phyloP scores from a whole-genome alignment of 2,329 filamentous ascomycete species.

The Pyrenochaeta sp. region DNA sequence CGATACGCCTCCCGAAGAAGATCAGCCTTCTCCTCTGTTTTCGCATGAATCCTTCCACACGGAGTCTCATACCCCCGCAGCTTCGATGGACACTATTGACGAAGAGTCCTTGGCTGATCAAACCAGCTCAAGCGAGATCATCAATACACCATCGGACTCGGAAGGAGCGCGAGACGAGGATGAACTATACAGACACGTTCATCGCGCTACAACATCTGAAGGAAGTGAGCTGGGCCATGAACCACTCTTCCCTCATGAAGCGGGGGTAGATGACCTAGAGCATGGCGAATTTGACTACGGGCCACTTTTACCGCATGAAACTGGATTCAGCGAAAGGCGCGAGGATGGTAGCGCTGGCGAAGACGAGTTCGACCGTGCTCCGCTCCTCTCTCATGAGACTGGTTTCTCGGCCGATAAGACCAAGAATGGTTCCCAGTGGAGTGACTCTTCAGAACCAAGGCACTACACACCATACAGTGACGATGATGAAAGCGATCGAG shows the following conservation, averaged over 20 bases:
- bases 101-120: conserved; percentile 28
- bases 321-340: conserved; percentile 1
- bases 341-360: conserved; percentile 15
- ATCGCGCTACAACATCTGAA: too few species aligned
- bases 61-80: conserved; percentile 7
- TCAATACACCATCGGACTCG: conserved; percentile 29
- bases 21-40: conserved; percentile 41
- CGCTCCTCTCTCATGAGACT: conserved; percentile 49
- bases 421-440: conserved; percentile 19
- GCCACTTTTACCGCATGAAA: conserved; percentile 24
- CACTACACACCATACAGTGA: conserved; percentile 16
- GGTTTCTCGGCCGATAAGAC: conserved; percentile 22
- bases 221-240: too few species aligned
- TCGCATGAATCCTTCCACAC: conserved; percentile 38
- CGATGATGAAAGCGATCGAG: conserved; percentile 7
- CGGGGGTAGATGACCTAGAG: too few species aligned
- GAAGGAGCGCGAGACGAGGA: too few species aligned
- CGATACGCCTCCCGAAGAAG: conserved; percentile 16
- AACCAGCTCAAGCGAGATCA: conserved; percentile 23
- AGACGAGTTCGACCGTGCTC: conserved; percentile 36
- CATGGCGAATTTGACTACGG: conserved; percentile 16
- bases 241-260: too few species aligned
- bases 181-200: too few species aligned
- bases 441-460: conserved; percentile 13
- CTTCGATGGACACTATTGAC: conserved; percentile 22